These are phyloP conservation scores for Nakazawaea ambrosiae DNA, from an alignment of 805 yeast species.

Conservation along the genomic window DNA sequence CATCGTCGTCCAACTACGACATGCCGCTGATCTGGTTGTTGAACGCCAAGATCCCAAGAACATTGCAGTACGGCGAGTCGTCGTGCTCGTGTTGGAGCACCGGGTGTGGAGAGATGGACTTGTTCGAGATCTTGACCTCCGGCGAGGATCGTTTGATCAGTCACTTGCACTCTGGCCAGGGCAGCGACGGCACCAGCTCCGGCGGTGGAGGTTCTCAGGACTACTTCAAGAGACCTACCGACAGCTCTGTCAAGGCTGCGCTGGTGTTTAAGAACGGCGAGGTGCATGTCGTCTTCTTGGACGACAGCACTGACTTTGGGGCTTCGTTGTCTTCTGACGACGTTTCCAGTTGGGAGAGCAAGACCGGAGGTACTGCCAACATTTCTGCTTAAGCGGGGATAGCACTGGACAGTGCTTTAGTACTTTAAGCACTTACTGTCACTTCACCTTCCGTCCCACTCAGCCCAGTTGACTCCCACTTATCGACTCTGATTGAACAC, in stretches of 20 bases:
- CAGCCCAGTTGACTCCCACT: no score
- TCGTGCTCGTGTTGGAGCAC: constrained; percentile 93
- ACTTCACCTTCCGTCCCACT: no score
- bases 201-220: constrained; percentile 90
- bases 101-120: constrained; percentile 97
- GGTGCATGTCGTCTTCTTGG: constrained; percentile 56
- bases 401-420: no score
- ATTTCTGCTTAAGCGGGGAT: neutral
- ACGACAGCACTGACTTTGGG: constrained; percentile 42
- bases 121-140: constrained; percentile 77
- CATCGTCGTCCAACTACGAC: constrained; percentile 58
- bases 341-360: constrained; percentile 52
- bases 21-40: constrained; percentile 99
- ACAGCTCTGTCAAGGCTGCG: constrained; percentile 79
- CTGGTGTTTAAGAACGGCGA: constrained; percentile 61
- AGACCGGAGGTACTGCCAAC: constrained; percentile 41
- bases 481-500: no score
- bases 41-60: constrained; percentile 95
- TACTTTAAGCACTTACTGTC: no score
- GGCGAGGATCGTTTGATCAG: constrained; percentile 73
- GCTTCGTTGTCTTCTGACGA: constrained; percentile 47
- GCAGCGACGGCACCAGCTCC: constrained; percentile 41
- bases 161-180: constrained; percentile 83
- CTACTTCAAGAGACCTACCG: constrained; percentile 82
- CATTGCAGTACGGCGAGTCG: constrained; percentile 82